Conservation (phyloP, 2,329 filamentous ascomycete species). For the Nothomitra cinnamomea region DNA sequence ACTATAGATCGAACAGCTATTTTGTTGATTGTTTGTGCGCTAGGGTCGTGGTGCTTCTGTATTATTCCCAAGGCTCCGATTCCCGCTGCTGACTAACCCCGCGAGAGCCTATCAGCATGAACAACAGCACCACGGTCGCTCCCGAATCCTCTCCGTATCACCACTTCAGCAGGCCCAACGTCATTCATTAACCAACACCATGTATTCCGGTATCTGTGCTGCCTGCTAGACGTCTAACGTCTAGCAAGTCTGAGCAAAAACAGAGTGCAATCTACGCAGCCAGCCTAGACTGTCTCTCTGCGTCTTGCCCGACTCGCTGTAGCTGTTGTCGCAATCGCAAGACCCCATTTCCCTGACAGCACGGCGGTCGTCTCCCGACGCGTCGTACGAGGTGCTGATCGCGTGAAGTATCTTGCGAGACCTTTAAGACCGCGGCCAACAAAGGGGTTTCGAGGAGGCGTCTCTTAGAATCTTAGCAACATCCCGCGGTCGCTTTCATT, state of each 20-base stretch:
- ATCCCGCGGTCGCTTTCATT: constrained; percentile 1
- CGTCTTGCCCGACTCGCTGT: constrained; percentile 15
- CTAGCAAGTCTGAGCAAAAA: constrained; percentile 19
- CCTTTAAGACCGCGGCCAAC: background rate
- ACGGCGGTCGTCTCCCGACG: background rate
- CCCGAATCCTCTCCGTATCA: background rate
- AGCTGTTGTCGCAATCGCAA: constrained; percentile 16
- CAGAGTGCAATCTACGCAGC: constrained; percentile 24
- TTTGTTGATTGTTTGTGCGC: background rate
- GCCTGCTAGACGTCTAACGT: constrained; percentile 27
- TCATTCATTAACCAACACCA: background rate
- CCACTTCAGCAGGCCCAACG: background rate
- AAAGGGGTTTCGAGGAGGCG: background rate
- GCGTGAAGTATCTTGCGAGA: background rate
- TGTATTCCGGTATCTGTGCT: background rate
- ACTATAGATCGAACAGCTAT: background rate
- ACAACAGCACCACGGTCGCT: background rate
- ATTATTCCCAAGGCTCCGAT: background rate
- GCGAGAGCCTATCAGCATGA: background rate
- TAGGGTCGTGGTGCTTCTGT: background rate
- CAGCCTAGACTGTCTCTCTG: constrained; percentile 20
- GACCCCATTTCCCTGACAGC: background rate
- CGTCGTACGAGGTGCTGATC: background rate
- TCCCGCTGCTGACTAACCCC: background rate
- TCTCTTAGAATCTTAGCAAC: background rate